Base-by-base conservation (phyloP, 2,329 filamentous ascomycete genomes). In the Alternaria tenuissima region DNA sequence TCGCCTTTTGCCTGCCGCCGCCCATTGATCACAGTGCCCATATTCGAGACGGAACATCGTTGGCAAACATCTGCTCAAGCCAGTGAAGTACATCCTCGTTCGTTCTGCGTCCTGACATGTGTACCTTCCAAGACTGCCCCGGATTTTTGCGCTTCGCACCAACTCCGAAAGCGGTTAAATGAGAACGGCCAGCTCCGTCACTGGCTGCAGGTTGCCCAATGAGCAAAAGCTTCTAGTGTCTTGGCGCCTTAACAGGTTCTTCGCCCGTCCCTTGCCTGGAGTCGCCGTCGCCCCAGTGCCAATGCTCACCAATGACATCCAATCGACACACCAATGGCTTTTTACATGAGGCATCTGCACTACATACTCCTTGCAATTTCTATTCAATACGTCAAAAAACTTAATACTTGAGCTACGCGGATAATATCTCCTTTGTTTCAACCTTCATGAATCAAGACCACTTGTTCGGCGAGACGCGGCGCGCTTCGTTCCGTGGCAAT, bases 231-330 rank as follows among this genome's bases (percentile, higher is more conserved):
- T 62, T 67, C 42, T 57, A 57, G 68, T 63, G 55, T 64, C 67
- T 72, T 70, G 64, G 64, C 65, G 57, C 62, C 68, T 65, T 58
- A 66, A 68, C 56, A 54, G 57, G 62, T 57, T 62, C 54, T 26
- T 57, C 55, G 52, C 65, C 68, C 59, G 62, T 61, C 28, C 32
- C 28, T 44, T 51, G 57, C 55, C 59, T 48, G 46, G 58, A 44
- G 28, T 48, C 53, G 49, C 52, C 60, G 55, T 65, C 66, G 57
- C 55, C 57, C 20, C 30, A 49, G 32, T 14, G 57, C 53, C 56
- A 36, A 44, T 46, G 47, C 39, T 55, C 52, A 39, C 52, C 61
- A 46, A 61, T 64, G 47, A 34, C 51, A 51, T 26, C 69, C 65
- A 71, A 72, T 72, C 34, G 34, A 39, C 38, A 54, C 54, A 30